phyloP scores from a whole-genome alignment of 2,329 filamentous ascomycete species.

The Clarireedia homoeocarpa region DNA sequence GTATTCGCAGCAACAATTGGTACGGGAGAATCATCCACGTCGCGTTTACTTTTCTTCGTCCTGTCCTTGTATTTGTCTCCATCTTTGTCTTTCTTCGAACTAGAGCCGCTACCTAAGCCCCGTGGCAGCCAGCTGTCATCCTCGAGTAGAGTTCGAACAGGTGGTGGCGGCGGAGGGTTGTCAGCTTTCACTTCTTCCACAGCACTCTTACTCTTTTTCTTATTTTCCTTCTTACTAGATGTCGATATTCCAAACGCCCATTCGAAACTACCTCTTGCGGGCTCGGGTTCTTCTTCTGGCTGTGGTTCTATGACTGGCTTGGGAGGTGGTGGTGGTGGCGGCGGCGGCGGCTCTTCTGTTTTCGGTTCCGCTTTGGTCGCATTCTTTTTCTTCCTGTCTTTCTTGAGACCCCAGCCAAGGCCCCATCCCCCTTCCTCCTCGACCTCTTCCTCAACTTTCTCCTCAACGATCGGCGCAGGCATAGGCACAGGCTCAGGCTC shows the following conservation, averaged over 20 bases:
- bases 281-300: slow-evolving; percentile 29
- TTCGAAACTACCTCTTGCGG: slow-evolving; percentile 41
- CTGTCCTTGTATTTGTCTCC: slow-evolving; percentile 28
- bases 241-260: slow-evolving; percentile 27
- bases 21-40: slow-evolving; percentile 22
- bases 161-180: slow-evolving; percentile 18
- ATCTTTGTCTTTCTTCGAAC: slow-evolving; percentile 29
- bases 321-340: slow-evolving; percentile 6
- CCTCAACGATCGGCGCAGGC: slow-evolving; percentile 4
- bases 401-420: slow-evolving; percentile 21
- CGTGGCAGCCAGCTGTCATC: slow-evolving; percentile 32
- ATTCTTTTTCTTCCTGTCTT: slow-evolving; percentile 30
- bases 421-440: slow-evolving; percentile 5
- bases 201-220: slow-evolving; percentile 33
- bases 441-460: background rate
- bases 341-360: background rate
- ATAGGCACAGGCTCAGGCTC: slow-evolving; percentile 28
- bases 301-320: slow-evolving; percentile 16
- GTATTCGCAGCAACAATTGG: slow-evolving; percentile 24
- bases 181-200: slow-evolving; percentile 24
- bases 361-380: slow-evolving; percentile 14
- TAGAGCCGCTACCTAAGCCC: slow-evolving; percentile 27
- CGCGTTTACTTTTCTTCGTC: slow-evolving; percentile 37
- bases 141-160: slow-evolving; percentile 26
- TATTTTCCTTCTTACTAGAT: slow-evolving; percentile 42